phyloP scores from a whole-genome alignment of 257 asterid genomes.

The Jaltomata sinuosa region DNA sequence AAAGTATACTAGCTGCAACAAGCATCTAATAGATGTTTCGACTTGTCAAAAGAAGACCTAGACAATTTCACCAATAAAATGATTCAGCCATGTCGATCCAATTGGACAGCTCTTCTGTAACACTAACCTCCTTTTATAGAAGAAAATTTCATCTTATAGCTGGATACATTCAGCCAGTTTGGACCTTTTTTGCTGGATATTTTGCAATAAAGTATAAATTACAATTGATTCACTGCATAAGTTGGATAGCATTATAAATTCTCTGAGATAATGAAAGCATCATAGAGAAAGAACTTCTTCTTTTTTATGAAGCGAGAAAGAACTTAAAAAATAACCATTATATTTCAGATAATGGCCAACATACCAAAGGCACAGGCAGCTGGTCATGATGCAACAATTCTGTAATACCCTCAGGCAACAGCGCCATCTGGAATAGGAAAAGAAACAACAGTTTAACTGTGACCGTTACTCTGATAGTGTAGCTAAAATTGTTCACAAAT shows the following conservation, averaged over 20 bases:
- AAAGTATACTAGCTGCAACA: not conserved
- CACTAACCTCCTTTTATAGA: not conserved
- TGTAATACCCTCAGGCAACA: conserved; percentile 84
- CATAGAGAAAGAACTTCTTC: not conserved
- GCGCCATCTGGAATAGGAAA: conserved; percentile 65
- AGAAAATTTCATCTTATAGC: not conserved
- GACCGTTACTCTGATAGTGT: not conserved
- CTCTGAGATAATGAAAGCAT: not conserved
- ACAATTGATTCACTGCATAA: not conserved
- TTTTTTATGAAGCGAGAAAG: not conserved
- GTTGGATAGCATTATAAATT: not conserved
- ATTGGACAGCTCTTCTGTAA: not conserved
- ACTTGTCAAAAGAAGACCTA: not conserved
- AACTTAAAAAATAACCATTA: not conserved
- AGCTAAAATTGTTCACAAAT: not conserved
- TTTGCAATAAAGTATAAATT: not conserved
- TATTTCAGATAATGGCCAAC: conserved; percentile 4
- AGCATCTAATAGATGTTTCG: not conserved
- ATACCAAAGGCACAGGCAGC: conserved; percentile 69
- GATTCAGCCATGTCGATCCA: not conserved
- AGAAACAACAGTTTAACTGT: not conserved
- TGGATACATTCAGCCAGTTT: not conserved
- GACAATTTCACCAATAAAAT: not conserved
- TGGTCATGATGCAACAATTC: conserved; percentile 72
- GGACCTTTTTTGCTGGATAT: not conserved